Conservation (phyloP, 2,329 filamentous ascomycete genomes). For the Phialophora macrospora region DNA sequence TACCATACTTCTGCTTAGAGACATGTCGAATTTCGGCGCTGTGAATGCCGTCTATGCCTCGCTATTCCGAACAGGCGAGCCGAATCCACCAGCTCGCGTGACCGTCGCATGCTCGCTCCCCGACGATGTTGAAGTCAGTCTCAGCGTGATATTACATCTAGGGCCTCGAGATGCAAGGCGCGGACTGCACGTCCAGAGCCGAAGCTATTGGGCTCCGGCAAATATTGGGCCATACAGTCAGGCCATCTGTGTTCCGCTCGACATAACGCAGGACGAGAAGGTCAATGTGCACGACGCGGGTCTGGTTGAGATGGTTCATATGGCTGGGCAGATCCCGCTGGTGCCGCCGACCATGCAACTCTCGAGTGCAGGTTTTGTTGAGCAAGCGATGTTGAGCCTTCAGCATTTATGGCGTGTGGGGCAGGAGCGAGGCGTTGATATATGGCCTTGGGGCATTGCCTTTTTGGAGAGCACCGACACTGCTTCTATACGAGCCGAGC, state of each 20-base stretch:
- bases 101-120: constrained; percentile 76
- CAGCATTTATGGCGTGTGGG: constrained; percentile 91
- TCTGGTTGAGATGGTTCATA: constrained; percentile 57
- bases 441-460: constrained; percentile 76
- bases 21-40: constrained; percentile 76
- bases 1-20: constrained; percentile 70
- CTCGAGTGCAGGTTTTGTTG: constrained; percentile 49
- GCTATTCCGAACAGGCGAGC: constrained; percentile 66
- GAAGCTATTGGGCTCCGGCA: constrained; percentile 96
- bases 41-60: constrained; percentile 77
- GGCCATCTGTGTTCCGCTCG: constrained; percentile 65
- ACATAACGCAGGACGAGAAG: constrained; percentile 32
- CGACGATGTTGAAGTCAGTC: constrained; percentile 62
- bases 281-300: constrained; percentile 36
- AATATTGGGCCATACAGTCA: constrained; percentile 98
- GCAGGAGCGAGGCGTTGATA: constrained; percentile 69
- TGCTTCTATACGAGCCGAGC: constrained; percentile 41
- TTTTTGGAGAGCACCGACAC: constrained; percentile 62
- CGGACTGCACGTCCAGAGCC: constrained; percentile 84
- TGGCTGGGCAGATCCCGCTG: constrained; percentile 92
- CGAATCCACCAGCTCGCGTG: constrained; percentile 83
- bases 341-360: constrained; percentile 76
- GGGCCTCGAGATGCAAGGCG: constrained; percentile 44
- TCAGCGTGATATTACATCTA: constrained; percentile 57
- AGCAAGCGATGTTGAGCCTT: constrained; percentile 73